Percentiles rank a stretch among this genome's conserved stretches.
phyloP scores from a whole-genome alignment of 1,284 basidiomycete species.

The Boletus mariae region DNA sequence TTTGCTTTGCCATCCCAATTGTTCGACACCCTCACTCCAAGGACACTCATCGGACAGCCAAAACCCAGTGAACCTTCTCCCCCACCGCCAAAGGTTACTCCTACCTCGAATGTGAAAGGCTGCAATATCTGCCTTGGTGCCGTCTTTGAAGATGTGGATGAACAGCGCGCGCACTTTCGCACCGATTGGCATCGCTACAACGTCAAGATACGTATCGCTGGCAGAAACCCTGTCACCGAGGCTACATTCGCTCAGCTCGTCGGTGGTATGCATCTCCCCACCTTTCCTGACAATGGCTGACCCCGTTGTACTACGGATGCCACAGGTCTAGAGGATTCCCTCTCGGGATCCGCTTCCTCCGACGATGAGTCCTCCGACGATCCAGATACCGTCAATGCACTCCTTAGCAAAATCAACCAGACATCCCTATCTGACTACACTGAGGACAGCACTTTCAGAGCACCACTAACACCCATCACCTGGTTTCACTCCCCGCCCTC shows the following conservation, averaged over 20 bases:
- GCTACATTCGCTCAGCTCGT: slow-evolving; percentile 72
- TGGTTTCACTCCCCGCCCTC: slow-evolving; percentile 87
- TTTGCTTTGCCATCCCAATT: slow-evolving; percentile 68
- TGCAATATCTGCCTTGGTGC: slow-evolving; percentile 79
- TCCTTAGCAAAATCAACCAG: slow-evolving; percentile 61
- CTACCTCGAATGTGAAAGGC: slow-evolving; percentile 40
- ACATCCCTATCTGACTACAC: slow-evolving; percentile 47
- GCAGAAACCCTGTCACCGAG: slow-evolving; percentile 62
- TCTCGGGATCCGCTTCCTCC: slow-evolving; percentile 83
- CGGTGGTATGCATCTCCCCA: slow-evolving; percentile 53
- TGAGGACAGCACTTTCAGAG: slow-evolving; percentile 35
- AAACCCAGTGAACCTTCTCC: slow-evolving; percentile 31
- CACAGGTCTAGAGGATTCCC: slow-evolving; percentile 78
- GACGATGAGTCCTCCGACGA: slow-evolving; percentile 49
- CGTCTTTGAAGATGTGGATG: slow-evolving; percentile 71
- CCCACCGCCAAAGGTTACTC: slow-evolving; percentile 23
- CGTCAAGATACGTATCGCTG: slow-evolving; percentile 74
- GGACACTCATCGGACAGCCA: slow-evolving; percentile 49
- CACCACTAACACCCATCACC: slow-evolving; percentile 71
- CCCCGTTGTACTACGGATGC: background rate
- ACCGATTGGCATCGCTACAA: slow-evolving; percentile 99
- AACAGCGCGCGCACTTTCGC: slow-evolving; percentile 85
- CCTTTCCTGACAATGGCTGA: slow-evolving; percentile 2
- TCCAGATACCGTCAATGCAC: slow-evolving; percentile 63
- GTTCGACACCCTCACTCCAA: slow-evolving; percentile 61